Evolutionary conservation across 2,329 filamentous ascomycete species (phyloP).

Genomic region (Fusarium sp.): DNA sequence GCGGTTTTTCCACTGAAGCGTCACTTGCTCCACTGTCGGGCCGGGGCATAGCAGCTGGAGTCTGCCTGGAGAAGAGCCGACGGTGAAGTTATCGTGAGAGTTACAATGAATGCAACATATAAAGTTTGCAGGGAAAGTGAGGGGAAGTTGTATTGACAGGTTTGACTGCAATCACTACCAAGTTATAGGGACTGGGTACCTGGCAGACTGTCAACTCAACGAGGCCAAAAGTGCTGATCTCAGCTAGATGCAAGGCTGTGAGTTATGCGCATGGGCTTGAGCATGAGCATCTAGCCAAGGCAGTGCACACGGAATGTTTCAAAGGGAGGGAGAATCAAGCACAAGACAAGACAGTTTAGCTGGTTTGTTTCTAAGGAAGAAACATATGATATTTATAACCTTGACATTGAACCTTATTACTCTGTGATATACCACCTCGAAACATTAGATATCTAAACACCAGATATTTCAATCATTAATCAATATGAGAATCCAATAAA

Average conservation of each 20-base stretch:
- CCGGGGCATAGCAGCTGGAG: background rate
- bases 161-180: background rate
- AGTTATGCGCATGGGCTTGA: background rate
- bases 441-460: no score
- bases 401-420: background rate
- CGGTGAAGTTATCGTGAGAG: background rate
- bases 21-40: slow-evolving; percentile 23
- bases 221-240: slow-evolving; percentile 11
- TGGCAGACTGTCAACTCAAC: background rate
- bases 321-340: background rate
- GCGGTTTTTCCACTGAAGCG: slow-evolving; percentile 9
- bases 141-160: background rate
- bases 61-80: background rate
- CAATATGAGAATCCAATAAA: no score
- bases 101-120: background rate
- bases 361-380: slow-evolving; percentile 11
- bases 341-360: background rate
- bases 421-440: background rate
- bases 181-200: background rate
- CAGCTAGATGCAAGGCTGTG: slow-evolving; percentile 7
- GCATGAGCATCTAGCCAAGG: background rate
- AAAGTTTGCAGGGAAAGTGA: slow-evolving; percentile 12
- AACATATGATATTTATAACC: background rate
- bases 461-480: no score
- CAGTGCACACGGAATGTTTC: slow-evolving; percentile 12